Conservation (phyloP, 345 rosid species). For the Corymbia maculata region DNA sequence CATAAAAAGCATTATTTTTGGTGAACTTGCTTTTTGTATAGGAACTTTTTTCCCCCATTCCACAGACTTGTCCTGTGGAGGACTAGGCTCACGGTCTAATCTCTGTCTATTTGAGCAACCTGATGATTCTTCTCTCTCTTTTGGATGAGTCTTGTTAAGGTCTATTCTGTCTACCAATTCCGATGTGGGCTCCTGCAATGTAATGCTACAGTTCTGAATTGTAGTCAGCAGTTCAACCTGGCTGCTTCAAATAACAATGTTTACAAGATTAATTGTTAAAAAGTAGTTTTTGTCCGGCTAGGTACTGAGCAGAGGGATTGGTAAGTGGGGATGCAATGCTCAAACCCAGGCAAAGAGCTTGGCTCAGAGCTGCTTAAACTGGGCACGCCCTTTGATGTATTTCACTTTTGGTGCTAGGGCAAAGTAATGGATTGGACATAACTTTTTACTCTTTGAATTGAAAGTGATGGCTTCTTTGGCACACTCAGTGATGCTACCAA, state of each 20-base stretch:
- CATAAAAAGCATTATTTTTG: background rate
- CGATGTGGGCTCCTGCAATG: background rate
- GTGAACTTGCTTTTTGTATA: background rate
- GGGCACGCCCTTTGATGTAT: background rate
- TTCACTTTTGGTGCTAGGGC: background rate
- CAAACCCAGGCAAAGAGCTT: background rate
- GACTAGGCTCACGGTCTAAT: background rate
- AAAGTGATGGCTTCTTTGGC: background rate
- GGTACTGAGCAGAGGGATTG: background rate
- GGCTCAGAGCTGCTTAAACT: background rate
- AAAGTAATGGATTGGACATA: background rate
- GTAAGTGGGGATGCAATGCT: background rate
- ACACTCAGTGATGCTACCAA: background rate
- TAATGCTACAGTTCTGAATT: background rate
- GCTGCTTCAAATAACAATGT: background rate
- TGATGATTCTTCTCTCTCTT: background rate
- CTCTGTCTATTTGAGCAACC: background rate
- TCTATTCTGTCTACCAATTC: background rate
- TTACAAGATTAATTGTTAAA: background rate
- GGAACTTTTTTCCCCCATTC: background rate
- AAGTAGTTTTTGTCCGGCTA: background rate
- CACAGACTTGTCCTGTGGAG: background rate
- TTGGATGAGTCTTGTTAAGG: background rate
- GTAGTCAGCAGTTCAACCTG: background rate
- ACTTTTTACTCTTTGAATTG: background rate